Evolutionary conservation across 164 flowering plant species (phyloP).

Genomic region (Magnolia changhungtana): DNA sequence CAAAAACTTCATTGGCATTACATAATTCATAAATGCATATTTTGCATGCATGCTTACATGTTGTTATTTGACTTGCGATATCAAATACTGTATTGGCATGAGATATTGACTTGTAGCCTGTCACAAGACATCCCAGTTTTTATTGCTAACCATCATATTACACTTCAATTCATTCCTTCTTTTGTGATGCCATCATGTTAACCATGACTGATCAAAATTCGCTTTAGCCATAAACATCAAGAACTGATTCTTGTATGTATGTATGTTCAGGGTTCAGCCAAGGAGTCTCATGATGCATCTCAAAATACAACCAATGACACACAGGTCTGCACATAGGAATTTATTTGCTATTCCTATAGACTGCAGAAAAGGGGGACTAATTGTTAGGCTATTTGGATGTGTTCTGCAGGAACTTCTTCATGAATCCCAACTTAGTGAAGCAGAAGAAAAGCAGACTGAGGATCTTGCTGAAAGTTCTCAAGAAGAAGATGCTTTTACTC

Average conservation of each 20-base stretch:
- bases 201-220: background rate
- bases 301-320: slow-evolving; percentile 59
- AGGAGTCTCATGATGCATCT: slow-evolving; percentile 31
- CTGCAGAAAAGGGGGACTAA: background rate
- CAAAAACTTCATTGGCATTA: background rate
- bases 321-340: slow-evolving; percentile 39
- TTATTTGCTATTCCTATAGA: background rate
- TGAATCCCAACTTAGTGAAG: slow-evolving; percentile 41
- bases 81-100: background rate
- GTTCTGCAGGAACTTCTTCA: slow-evolving; percentile 38
- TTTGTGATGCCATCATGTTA: background rate
- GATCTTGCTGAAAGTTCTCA: slow-evolving; percentile 29
- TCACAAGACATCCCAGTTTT: background rate
- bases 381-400: slow-evolving; percentile 9
- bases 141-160: no score
- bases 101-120: background rate
- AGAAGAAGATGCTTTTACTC: slow-evolving; percentile 51
- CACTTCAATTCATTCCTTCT: background rate
- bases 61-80: background rate
- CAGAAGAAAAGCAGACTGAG: slow-evolving; percentile 27
- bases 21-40: background rate
- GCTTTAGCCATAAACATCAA: background rate
- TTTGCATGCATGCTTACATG: background rate
- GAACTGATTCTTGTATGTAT: slow-evolving; percentile 6
- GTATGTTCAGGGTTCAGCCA: slow-evolving; percentile 33